Base-by-base conservation (phyloP, 257 asterid species). In the Apocynum venetum region DNA sequence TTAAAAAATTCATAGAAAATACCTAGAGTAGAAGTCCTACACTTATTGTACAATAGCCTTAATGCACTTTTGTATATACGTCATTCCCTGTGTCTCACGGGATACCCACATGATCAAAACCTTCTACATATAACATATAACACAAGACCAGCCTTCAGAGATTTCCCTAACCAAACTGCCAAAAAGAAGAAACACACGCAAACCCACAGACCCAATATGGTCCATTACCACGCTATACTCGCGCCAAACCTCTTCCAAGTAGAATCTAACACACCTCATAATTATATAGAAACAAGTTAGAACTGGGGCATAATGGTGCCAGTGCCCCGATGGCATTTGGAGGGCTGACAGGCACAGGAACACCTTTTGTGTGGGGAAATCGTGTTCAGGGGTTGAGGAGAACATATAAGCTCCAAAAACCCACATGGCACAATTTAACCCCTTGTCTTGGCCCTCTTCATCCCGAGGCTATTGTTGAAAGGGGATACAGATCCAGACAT, bases 391-490 rank as follows among this genome's bases (percentile, higher is more conserved):
- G n/a, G 71, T 41, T 44, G 8, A 44, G 56, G 8, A 44, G 56
- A 63, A 40, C 64, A 38, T n/a, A 44, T 43, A 76, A 71, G 73
- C 72, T 78, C 80, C 77, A 70, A 74, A 68, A 5, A 41, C 83
- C 77, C 49, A 55, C 78, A 78, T 8, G 65, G 60, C 61, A 52
- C 59, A 65, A 38, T 76, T 89, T 75, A 95, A 84, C 90, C 98
- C 89, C 93, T 80, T 43, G 98, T 96, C 82, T 96, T 96, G 46
- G 99, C 99, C 84, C 99, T 91, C 89, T 96, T 96, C 99, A 96
- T 93, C 73, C 97, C 98, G 11, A 93, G 96, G 85, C 85, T 93
- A 92, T 84, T 88, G 85, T 94, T 83, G 80, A 96, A 93, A 56
- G 99, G 99, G 66, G 99, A 96, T 40, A 90, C 92, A 2, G 97